A percentile compares a stretch with the other conserved stretches of the same genome.
Evolutionary conservation across 305 asterid genomes (phyloP).

Genomic region (Fraxinus sp.): DNA sequence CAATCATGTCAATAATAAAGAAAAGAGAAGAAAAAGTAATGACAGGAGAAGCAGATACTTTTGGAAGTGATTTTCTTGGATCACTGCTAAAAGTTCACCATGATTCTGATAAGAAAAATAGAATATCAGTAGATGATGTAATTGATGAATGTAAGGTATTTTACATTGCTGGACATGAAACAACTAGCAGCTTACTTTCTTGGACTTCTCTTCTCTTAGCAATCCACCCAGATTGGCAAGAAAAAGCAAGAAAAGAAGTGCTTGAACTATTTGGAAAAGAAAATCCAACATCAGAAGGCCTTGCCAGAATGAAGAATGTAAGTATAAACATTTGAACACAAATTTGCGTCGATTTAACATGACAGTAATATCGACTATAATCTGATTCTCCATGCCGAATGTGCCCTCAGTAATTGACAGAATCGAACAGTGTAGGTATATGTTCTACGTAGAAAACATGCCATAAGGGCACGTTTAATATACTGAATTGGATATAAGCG

Average conservation of each 20-base stretch:
- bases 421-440: not conserved
- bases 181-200: slow-evolving; percentile 40
- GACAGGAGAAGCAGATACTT: slow-evolving; percentile 28
- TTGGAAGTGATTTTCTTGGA: slow-evolving; percentile 48
- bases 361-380: not conserved
- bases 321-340: slow-evolving; percentile 7
- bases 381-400: not conserved
- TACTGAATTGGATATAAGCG: not conserved
- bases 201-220: slow-evolving; percentile 44
- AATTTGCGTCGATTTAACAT: not conserved
- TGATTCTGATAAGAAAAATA: slow-evolving; percentile 31
- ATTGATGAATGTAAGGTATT: slow-evolving; percentile 50
- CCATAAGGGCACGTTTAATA: not conserved
- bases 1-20: slow-evolving; percentile 33
- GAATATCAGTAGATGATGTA: slow-evolving; percentile 32
- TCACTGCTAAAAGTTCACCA: slow-evolving; percentile 39
- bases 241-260: slow-evolving; percentile 48
- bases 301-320: slow-evolving; percentile 43
- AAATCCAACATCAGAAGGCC: slow-evolving; percentile 44
- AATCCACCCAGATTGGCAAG: slow-evolving; percentile 53
- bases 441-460: not conserved
- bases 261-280: slow-evolving; percentile 35
- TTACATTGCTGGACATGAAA: slow-evolving; percentile 51
- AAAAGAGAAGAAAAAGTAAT: slow-evolving; percentile 36
- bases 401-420: not conserved